Conservation (phyloP, 2,329 filamentous ascomycete species). For the Stagonosporopsis cucurbitacearum region DNA sequence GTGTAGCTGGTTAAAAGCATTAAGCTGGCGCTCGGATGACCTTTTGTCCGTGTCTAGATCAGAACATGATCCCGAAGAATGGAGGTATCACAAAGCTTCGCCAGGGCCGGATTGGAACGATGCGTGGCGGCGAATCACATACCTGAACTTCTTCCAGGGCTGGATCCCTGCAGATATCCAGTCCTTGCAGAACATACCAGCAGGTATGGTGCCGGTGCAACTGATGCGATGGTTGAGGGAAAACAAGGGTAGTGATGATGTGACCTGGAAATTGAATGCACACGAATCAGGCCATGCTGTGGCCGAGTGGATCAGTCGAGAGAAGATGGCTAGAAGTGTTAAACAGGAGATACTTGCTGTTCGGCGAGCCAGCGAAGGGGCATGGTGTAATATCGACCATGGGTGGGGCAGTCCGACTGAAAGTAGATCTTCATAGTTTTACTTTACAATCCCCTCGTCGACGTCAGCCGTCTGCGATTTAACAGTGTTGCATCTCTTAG, state of each 20-base stretch:
- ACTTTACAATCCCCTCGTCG: no score
- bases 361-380: conserved; percentile 29
- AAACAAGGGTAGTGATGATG: conserved; percentile 32
- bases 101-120: conserved; percentile 49
- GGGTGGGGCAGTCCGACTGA: conserved; percentile 38
- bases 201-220: conserved; percentile 42
- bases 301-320: conserved; percentile 48
- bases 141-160: conserved; percentile 53
- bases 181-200: conserved; percentile 44
- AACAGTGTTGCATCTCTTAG: not conserved
- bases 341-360: conserved; percentile 41
- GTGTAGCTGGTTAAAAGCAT: conserved; percentile 63
- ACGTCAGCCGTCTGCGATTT: not conserved
- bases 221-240: conserved; percentile 46
- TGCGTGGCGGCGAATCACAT: conserved; percentile 53
- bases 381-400: conserved; percentile 47
- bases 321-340: conserved; percentile 45
- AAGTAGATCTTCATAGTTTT: not conserved
- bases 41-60: conserved; percentile 4
- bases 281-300: conserved; percentile 30
- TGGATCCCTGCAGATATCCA: conserved; percentile 50
- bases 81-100: conserved; percentile 16
- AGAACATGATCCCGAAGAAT: conserved; percentile 13
- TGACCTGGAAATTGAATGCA: conserved; percentile 27
- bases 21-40: conserved; percentile 51